Percentiles rank a stretch among this genome's conserved stretches.
phyloP scores from a whole-genome alignment of 257 asterid species.

The Solanum pinnatisectum region DNA sequence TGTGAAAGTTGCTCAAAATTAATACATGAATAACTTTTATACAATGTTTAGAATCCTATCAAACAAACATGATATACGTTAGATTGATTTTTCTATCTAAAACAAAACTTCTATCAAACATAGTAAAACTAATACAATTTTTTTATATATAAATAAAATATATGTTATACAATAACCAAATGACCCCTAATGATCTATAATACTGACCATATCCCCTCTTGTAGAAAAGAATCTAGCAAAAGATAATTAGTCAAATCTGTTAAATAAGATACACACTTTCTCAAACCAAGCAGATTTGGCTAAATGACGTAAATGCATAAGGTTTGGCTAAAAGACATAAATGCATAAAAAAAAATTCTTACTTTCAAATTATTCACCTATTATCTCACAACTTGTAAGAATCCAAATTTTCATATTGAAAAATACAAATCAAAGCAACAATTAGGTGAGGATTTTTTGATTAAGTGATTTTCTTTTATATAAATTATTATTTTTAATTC shows the following conservation, averaged over 20 bases:
- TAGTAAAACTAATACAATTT: background rate
- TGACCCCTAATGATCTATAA: no score
- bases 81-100: background rate
- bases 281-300: background rate
- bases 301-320: background rate
- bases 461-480: background rate
- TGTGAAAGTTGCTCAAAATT: no score
- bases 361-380: no score
- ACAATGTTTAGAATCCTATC: background rate
- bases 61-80: background rate
- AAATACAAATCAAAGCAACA: no score
- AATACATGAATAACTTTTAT: background rate
- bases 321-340: background rate
- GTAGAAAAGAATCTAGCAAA: background rate
- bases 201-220: background rate
- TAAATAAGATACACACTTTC: background rate
- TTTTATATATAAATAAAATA: no score
- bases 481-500: no score
- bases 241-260: no score
- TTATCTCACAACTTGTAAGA: no score
- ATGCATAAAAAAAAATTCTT: background rate
- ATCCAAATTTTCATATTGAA: no score
- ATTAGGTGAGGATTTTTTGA: background rate
- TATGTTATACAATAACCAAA: background rate
- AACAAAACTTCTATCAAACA: no score